Evolutionary conservation across 2,329 filamentous ascomycete species (phyloP).

Genomic region (Ophiostoma montium): DNA sequence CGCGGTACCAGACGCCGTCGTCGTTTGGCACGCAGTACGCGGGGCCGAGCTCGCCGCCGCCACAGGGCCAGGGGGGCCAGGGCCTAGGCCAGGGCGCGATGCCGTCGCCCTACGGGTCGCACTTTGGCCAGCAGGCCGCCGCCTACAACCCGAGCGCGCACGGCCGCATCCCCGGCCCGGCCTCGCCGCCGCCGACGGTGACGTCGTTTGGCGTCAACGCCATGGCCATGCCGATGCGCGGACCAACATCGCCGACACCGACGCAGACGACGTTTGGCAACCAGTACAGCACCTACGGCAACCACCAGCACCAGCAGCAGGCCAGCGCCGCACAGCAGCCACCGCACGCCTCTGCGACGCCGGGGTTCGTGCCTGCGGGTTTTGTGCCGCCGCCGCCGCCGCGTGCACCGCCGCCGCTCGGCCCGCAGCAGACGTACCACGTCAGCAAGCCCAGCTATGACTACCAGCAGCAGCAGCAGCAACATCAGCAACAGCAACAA

Average conservation of each 20-base stretch:
- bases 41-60: slow-evolving; percentile 40
- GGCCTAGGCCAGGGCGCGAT: no score
- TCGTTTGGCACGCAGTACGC: slow-evolving; percentile 45
- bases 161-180: slow-evolving; percentile 41
- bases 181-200: slow-evolving; percentile 27
- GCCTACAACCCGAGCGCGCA: slow-evolving; percentile 44
- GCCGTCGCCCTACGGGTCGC: slow-evolving; percentile 19
- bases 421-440: slow-evolving; percentile 48
- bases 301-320: slow-evolving; percentile 22
- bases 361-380: slow-evolving; percentile 35
- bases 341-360: slow-evolving; percentile 21
- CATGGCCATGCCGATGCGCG: slow-evolving; percentile 16
- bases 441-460: slow-evolving; percentile 24
- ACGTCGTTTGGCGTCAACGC: slow-evolving; percentile 22
- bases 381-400: slow-evolving; percentile 51
- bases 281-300: slow-evolving; percentile 34
- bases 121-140: slow-evolving; percentile 29
- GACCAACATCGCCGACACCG: slow-evolving; percentile 43
- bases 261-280: slow-evolving; percentile 40
- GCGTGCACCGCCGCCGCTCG: slow-evolving; percentile 46
- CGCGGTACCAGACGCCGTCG: slow-evolving; percentile 35
- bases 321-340: no score
- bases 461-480: slow-evolving; percentile 23
- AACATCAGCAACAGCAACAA: slow-evolving; percentile 28
- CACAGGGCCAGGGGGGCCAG: no score